Base-by-base conservation (phyloP, 257 asterid genomes). In the Petunia secreta region DNA sequence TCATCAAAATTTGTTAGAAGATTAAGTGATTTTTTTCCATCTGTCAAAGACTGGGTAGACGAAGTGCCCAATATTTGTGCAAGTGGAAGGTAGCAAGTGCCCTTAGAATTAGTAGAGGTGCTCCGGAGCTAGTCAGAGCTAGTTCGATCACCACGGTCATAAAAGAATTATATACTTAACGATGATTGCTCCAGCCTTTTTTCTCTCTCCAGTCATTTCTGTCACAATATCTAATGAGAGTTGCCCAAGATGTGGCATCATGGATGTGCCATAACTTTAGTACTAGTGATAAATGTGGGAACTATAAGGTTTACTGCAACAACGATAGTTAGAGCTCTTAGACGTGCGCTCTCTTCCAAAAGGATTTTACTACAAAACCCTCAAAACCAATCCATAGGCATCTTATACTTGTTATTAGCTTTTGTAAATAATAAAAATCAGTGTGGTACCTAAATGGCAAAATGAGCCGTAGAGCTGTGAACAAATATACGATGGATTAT, bases 231-330 rank as follows among this genome's bases (percentile, higher is more conserved):
- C 50, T 25, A 25, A 25, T 5, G 2, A 16, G n/a, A 14, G 55
- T 63, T 85, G 87, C 40, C 82, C 88, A 3, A 85, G 80, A 68
- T 82, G 86, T 73, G 86, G 88, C 39, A 46, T 36, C 4, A 38
- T 76, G 52, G 67, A 73, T 4, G 85, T 85, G 10, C 88, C 87
- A 14, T 83, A 80, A 54, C 87, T 83, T 87, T 1, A 87, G 90
- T 84, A 85, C 88, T 1, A 15, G 40, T 37, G 40, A 63, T 44
- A 85, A 75, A 44, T 85, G 87, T 53, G 87, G 85, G 9, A 64
- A 36, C 16, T 85, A 87, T 79, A 75, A 44, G 9, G 52, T 87
- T 62, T n/a, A 16, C 14, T 85, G 88, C 77, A 77, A 82, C 55
- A 55, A 80, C 59, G 83, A 67, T 57, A 5, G 1, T 37, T 75